Conservation (phyloP, 2,329 filamentous ascomycete genomes). For the Beauveria sp. region DNA sequence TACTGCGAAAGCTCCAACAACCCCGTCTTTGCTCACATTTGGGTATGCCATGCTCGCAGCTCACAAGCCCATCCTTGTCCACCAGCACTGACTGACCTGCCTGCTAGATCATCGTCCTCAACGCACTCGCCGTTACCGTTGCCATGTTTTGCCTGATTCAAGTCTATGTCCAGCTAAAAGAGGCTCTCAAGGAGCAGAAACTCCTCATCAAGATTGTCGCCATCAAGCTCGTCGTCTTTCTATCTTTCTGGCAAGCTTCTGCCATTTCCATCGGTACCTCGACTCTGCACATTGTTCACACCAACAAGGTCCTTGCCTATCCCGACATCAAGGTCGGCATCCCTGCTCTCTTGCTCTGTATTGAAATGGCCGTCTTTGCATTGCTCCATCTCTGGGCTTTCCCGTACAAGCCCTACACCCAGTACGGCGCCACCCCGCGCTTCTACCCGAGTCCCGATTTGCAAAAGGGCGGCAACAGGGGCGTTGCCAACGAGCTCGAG, state of each 20-base stretch:
- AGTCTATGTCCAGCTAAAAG: slow-evolving; percentile 72
- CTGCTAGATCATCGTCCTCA: slow-evolving; percentile 55
- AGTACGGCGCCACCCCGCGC: slow-evolving; percentile 30
- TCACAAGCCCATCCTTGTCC: neutral
- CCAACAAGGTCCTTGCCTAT: slow-evolving; percentile 55
- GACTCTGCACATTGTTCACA: slow-evolving; percentile 52
- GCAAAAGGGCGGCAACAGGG: slow-evolving; percentile 27
- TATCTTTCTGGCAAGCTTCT: slow-evolving; percentile 76
- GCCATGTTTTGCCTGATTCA: slow-evolving; percentile 88
- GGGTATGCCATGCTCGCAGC: slow-evolving; percentile 44
- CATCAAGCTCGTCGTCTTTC: slow-evolving; percentile 86
- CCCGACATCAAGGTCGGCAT: slow-evolving; percentile 77
- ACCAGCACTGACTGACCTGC: slow-evolving; percentile 6
- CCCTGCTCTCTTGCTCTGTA: slow-evolving; percentile 66
- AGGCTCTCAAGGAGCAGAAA: slow-evolving; percentile 58
- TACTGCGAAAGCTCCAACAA: slow-evolving; percentile 76
- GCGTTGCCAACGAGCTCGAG: slow-evolving; percentile 35
- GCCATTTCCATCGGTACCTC: slow-evolving; percentile 46
- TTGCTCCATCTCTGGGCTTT: slow-evolving; percentile 78
- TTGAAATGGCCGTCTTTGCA: slow-evolving; percentile 79
- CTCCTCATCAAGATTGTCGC: slow-evolving; percentile 76
- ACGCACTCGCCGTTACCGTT: slow-evolving; percentile 64
- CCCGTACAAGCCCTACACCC: slow-evolving; percentile 62
- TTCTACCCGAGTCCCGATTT: slow-evolving; percentile 40
- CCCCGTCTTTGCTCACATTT: slow-evolving; percentile 75